Conservation (phyloP, 2,329 filamentous ascomycete species). For the Cercospora zeina region DNA sequence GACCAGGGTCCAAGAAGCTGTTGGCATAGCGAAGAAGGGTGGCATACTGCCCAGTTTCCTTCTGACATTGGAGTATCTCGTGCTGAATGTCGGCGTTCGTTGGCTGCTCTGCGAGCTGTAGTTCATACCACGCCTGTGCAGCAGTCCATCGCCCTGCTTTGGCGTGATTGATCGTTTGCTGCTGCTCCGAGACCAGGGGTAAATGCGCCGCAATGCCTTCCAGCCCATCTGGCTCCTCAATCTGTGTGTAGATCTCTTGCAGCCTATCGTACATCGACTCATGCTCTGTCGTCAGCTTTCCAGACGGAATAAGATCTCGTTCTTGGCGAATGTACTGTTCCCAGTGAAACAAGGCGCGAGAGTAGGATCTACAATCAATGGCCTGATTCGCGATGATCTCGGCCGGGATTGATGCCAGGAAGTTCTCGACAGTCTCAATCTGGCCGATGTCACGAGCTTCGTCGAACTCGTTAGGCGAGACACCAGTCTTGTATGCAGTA, state of each 20-base stretch:
- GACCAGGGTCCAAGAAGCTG: conserved; percentile 55
- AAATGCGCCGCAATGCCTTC: conserved; percentile 90
- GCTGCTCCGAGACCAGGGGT: conserved; percentile 83
- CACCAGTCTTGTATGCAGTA: conserved; percentile 48
- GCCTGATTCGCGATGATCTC: conserved; percentile 78
- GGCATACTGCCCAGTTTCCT: conserved; percentile 86
- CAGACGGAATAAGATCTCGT: conserved; percentile 45
- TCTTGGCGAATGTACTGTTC: conserved; percentile 78
- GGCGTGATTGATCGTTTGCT: conserved; percentile 87
- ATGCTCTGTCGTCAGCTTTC: conserved; percentile 43
- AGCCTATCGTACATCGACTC: conserved; percentile 62
- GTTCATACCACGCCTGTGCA: conserved; percentile 96
- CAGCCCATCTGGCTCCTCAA: conserved; percentile 95
- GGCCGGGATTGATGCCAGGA: conserved; percentile 68
- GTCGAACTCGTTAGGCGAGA: conserved; percentile 51
- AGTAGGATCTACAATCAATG: conserved; percentile 90
- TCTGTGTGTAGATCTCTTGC: conserved; percentile 93
- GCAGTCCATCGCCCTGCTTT: conserved; percentile 93
- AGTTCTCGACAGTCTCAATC: conserved; percentile 67
- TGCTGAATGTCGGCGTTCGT: conserved; percentile 75
- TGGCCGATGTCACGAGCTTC: conserved; percentile 55
- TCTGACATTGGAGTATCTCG: conserved; percentile 82
- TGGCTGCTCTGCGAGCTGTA: conserved; percentile 78
- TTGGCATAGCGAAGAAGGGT: conserved; percentile 79
- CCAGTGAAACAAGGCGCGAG: conserved; percentile 88